Evolutionary conservation across 2,329 filamentous ascomycete species (phyloP).

Genomic region (Lizonia empirigonia): DNA sequence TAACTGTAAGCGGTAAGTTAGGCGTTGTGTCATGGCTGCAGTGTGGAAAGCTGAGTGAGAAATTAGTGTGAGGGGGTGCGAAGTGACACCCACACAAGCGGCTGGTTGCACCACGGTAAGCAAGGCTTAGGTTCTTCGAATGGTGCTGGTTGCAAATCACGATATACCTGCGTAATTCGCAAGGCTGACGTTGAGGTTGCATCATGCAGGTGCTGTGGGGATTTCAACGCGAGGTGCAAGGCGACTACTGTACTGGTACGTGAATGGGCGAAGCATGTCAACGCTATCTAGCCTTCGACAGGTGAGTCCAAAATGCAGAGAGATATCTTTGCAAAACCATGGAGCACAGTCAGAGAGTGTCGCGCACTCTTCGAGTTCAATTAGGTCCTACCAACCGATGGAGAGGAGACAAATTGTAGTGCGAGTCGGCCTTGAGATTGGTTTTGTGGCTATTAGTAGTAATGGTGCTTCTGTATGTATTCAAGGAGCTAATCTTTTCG

Average conservation of each 20-base stretch:
- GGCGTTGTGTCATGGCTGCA: constrained; percentile 3
- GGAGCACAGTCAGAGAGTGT: background rate
- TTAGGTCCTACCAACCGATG: background rate
- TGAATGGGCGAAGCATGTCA: constrained; percentile 6
- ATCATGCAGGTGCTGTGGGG: background rate
- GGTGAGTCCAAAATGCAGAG: background rate
- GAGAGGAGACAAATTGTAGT: background rate
- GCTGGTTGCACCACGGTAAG: constrained; percentile 1
- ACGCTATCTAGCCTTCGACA: too few relatives aligned
- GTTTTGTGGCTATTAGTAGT: background rate
- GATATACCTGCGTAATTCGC: background rate
- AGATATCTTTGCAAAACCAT: background rate
- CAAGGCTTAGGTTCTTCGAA: background rate
- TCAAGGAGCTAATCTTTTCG: background rate
- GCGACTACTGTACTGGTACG: too few relatives aligned
- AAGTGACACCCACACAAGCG: constrained; percentile 1
- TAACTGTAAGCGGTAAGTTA: constrained; percentile 11
- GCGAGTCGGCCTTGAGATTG: background rate
- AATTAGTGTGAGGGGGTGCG: constrained; percentile 2
- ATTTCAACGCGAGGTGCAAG: background rate
- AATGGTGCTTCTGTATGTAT: background rate
- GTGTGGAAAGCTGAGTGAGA: constrained; percentile 15
- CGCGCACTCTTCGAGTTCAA: background rate
- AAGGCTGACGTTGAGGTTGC: constrained; percentile 12
- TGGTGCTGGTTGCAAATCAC: background rate